phyloP scores from a whole-genome alignment of 2,329 filamentous ascomycete genomes.

The Pestalotiopsis sp. region DNA sequence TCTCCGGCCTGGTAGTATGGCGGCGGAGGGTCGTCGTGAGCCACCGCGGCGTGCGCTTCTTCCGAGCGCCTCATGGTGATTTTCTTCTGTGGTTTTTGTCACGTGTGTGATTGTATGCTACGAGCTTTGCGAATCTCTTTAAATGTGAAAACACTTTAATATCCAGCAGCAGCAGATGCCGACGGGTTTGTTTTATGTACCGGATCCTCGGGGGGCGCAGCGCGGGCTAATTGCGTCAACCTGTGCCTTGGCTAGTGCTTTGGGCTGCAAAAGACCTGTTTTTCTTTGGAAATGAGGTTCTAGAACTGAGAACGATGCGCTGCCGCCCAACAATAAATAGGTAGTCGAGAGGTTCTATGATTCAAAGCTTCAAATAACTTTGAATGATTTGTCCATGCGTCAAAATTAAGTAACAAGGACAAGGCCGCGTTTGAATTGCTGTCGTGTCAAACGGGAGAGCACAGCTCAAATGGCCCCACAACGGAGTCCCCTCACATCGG shows the following conservation, averaged over 20 bases:
- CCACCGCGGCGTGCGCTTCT: conserved; percentile 8
- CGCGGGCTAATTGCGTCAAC: not conserved
- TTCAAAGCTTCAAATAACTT: not conserved
- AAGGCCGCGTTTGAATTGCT: not conserved
- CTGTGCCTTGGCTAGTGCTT: not conserved
- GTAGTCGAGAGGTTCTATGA: not conserved
- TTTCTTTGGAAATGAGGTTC: not conserved
- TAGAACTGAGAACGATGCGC: not conserved
- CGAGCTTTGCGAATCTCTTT: not conserved
- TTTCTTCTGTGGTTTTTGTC: not conserved
- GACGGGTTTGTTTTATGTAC: not conserved
- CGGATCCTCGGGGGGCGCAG: not conserved
- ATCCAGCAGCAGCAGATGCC: not conserved
- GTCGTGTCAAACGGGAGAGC: not conserved
- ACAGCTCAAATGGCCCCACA: not conserved
- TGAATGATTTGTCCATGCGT: not conserved
- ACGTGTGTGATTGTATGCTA: not conserved
- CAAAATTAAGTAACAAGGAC: not conserved
- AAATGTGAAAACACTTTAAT: not conserved
- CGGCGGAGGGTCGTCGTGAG: conserved; percentile 13
- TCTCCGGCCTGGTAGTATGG: conserved; percentile 11
- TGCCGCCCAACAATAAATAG: not conserved
- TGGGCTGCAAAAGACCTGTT: not conserved
- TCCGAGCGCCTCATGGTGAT: conserved; percentile 13
- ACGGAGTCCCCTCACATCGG: not conserved